phyloP scores from a whole-genome alignment of 139 green algal genomes.

The Astrephomene gubernaculifera region DNA sequence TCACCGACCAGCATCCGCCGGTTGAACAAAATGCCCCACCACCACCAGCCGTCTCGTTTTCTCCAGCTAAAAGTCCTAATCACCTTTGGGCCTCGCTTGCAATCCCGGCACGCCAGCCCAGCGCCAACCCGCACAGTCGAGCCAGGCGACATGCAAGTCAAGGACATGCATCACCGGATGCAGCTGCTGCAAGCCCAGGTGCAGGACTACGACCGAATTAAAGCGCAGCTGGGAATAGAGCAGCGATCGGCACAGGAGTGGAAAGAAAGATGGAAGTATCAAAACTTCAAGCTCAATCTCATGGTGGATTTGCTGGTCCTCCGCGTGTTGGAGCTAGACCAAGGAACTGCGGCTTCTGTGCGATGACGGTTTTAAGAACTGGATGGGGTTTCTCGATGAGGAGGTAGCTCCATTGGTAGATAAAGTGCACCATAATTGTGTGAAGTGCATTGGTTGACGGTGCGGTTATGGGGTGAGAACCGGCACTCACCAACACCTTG shows the following conservation, averaged over 20 bases:
- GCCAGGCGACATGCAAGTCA: slow-evolving; percentile 9
- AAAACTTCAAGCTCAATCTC: slow-evolving; percentile 61
- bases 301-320: slow-evolving; percentile 60
- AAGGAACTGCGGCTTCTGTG: not conserved
- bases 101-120: not conserved
- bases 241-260: slow-evolving; percentile 43
- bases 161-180: slow-evolving; percentile 44
- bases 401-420: too few species aligned
- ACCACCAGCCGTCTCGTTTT: too few species aligned
- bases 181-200: slow-evolving; percentile 37
- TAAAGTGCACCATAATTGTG: too few species aligned
- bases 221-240: slow-evolving; percentile 19
- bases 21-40: too few species aligned
- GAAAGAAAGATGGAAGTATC: slow-evolving; percentile 56
- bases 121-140: not conserved
- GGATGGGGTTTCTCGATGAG: too few species aligned
- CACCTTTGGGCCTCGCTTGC: too few species aligned
- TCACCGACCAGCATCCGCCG: not conserved
- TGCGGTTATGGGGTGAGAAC: too few species aligned
- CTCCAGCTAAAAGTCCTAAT: too few species aligned
- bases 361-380: too few species aligned
- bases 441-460: too few species aligned
- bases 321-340: slow-evolving; percentile 45
- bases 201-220: slow-evolving; percentile 42
- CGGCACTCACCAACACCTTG: too few species aligned